Conservation (phyloP, 768 basidiomycete species). For the Symmetrospora coprosmae region DNA sequence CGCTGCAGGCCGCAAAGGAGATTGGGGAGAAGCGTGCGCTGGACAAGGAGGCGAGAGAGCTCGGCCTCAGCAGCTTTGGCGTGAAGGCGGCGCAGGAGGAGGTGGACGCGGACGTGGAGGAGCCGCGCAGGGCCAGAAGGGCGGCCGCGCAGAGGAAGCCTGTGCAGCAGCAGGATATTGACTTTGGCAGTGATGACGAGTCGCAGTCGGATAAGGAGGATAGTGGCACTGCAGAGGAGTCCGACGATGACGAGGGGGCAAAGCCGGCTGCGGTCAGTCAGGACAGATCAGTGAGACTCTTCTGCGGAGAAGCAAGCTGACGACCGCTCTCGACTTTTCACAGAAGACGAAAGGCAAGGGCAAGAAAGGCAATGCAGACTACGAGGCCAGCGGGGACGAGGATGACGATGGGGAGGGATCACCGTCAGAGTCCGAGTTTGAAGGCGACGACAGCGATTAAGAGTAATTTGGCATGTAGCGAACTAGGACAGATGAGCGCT, state of each 20-base stretch:
- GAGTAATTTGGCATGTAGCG: no score
- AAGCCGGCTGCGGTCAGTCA: no score
- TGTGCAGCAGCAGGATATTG: not conserved
- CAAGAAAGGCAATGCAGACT: no score
- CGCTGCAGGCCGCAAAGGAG: conserved; percentile 17
- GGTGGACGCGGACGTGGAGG: not conserved
- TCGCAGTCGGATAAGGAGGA: not conserved
- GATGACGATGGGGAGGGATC: no score
- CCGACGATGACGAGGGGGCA: not conserved
- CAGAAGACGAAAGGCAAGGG: no score
- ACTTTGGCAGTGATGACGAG: conserved; percentile 3
- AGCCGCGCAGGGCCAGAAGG: not conserved
- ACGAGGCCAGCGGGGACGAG: no score
- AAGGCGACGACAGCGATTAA: no score
- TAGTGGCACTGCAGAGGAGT: not conserved
- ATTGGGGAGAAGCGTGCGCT: conserved; percentile 9
- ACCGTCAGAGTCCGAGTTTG: no score
- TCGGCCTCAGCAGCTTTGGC: not conserved
- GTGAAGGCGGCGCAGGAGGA: not conserved
- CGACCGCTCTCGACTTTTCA: no score
- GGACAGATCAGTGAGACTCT: no score
- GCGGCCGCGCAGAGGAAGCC: conserved; percentile 7
- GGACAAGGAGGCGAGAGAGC: conserved; percentile 17
- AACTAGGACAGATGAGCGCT: no score
- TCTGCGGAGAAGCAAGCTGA: no score